phyloP scores from a whole-genome alignment of 2,329 filamentous ascomycete genomes.

The Botrytis deweyae region DNA sequence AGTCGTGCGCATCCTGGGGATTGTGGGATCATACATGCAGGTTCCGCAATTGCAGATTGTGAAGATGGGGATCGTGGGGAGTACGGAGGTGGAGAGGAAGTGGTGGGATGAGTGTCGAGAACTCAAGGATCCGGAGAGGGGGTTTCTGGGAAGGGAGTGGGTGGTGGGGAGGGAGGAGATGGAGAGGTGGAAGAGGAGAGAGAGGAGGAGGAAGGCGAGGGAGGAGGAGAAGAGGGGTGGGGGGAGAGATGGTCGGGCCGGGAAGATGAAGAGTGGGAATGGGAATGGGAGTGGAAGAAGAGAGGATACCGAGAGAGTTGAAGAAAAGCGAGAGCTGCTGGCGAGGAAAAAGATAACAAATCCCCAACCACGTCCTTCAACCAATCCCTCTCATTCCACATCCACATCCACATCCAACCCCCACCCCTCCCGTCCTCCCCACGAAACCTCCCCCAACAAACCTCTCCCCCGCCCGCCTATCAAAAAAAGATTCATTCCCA shows the following conservation, averaged over 20 bases:
- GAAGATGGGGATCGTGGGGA: constrained; percentile 48
- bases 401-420: neutral
- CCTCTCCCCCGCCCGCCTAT: neutral
- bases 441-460: constrained; percentile 2
- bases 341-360: neutral
- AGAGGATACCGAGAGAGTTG: neutral
- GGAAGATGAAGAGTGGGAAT: neutral
- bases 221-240: neutral
- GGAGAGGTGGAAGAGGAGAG: constrained; percentile 24
- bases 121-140: constrained; percentile 44
- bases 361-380: neutral
- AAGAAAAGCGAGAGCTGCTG: neutral
- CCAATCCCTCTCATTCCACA: neutral
- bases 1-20: constrained; percentile 58
- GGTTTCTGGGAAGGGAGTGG: constrained; percentile 56
- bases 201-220: constrained; percentile 34
- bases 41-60: constrained; percentile 54
- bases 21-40: constrained; percentile 48
- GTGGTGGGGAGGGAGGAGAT: constrained; percentile 47
- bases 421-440: neutral
- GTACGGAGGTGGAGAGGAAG: constrained; percentile 56
- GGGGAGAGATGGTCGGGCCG: neutral
- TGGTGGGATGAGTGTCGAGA: constrained; percentile 57
- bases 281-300: neutral
- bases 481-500: neutral